These are phyloP conservation scores for Lactarius vividus DNA, from an alignment of 768 basidiomycete species.

Conservation along the genomic window DNA sequence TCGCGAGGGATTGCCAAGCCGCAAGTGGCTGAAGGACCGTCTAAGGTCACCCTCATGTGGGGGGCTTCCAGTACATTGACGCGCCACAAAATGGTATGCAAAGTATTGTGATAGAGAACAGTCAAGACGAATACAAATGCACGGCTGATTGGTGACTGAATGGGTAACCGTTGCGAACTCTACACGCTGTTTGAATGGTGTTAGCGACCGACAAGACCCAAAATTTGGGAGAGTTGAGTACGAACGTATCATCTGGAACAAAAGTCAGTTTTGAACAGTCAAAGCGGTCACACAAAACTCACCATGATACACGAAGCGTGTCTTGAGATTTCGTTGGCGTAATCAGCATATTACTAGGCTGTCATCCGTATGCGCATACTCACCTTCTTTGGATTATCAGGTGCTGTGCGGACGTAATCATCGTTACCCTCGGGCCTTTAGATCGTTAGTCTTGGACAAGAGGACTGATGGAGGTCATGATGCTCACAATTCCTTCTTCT, in stretches of 20 bases:
- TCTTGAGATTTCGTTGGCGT: slow-evolving; percentile 42
- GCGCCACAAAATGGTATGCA: slow-evolving; percentile 10
- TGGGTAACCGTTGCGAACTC: background rate
- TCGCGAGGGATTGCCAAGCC: background rate
- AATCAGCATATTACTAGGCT: background rate
- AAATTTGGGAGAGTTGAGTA: background rate
- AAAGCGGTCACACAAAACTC: slow-evolving; percentile 23
- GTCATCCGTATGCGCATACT: slow-evolving; percentile 24
- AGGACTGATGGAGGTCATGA: background rate
- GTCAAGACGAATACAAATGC: slow-evolving; percentile 17
- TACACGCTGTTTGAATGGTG: slow-evolving; percentile 15
- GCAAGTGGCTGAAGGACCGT: background rate
- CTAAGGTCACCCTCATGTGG: background rate
- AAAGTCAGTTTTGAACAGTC: background rate
- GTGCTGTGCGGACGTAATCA: slow-evolving; percentile 72
- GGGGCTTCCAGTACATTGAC: background rate
- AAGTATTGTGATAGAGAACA: slow-evolving; percentile 19
- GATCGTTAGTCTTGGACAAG: slow-evolving; percentile 8
- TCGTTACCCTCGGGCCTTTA: slow-evolving; percentile 79
- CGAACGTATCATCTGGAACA: slow-evolving; percentile 28
- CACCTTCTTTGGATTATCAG: slow-evolving; percentile 86
- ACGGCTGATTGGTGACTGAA: slow-evolving; percentile 4
- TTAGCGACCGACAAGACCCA: background rate
- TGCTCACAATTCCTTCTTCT: slow-evolving; percentile 65
- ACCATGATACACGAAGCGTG: slow-evolving; percentile 82